phyloP scores from a whole-genome alignment of 768 basidiomycete genomes.

The Calocybe gangraenosa region DNA sequence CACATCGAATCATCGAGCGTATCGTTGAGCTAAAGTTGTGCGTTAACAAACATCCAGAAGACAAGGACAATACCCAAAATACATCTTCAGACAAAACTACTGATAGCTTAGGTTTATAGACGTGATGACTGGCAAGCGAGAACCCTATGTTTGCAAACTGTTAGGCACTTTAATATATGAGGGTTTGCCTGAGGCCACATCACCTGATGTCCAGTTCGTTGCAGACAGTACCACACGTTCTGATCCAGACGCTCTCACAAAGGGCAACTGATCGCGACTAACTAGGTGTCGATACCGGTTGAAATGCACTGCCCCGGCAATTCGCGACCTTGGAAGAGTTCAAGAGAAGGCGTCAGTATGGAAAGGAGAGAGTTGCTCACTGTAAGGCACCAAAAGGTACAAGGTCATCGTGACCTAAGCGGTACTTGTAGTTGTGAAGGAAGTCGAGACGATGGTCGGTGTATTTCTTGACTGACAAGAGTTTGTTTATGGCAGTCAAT shows the following conservation, averaged over 20 bases:
- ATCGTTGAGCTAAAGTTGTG: constrained; percentile 44
- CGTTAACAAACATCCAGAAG: neutral
- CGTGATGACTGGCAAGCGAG: constrained; percentile 42
- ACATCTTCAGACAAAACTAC: constrained; percentile 59
- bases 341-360: neutral
- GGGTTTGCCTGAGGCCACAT: constrained; percentile 1
- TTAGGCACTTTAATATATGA: neutral
- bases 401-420: constrained; percentile 53
- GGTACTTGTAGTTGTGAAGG: constrained; percentile 52
- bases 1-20: constrained; percentile 69
- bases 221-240: constrained; percentile 65
- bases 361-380: constrained; percentile 32
- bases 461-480: constrained; percentile 43
- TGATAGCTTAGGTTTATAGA: constrained; percentile 43
- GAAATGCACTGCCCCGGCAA: constrained; percentile 49
- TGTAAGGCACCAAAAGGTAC: constrained; percentile 65
- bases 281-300: constrained; percentile 52
- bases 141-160: constrained; percentile 67
- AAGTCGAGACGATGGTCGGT: constrained; percentile 50
- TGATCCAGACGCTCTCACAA: constrained; percentile 42
- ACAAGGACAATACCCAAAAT: constrained; percentile 13
- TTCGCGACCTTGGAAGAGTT: constrained; percentile 24
- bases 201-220: constrained; percentile 67
- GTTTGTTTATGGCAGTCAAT: constrained; percentile 43
- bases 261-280: constrained; percentile 39